Conservation (phyloP, 2,329 filamentous ascomycete genomes). For the Pseudogymnoascus sp. region DNA sequence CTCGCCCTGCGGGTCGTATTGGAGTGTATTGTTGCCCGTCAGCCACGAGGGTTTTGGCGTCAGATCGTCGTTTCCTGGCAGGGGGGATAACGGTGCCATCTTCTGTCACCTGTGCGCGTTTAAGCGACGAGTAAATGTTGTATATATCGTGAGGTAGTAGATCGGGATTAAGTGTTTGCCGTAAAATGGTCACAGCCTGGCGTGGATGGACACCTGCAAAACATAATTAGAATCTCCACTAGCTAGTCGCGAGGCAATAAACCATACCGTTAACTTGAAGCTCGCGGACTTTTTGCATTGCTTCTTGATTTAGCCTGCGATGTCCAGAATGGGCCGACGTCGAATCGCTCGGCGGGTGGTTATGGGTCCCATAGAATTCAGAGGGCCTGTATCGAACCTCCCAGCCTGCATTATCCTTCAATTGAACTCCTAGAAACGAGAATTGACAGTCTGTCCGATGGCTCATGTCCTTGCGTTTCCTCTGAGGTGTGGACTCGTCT, state of each 20-base stretch:
- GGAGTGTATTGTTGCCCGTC: background rate
- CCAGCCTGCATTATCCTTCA: constrained; percentile 9
- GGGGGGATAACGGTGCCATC: constrained; percentile 4
- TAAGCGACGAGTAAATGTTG: background rate
- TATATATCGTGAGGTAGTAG: background rate
- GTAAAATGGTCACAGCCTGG: background rate
- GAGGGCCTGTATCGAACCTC: constrained; percentile 7
- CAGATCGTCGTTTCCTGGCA: background rate
- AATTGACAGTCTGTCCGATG: constrained; percentile 7
- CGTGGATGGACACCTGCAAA: constrained; percentile 2
- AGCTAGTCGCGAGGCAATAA: background rate
- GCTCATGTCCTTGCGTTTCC: constrained; percentile 6
- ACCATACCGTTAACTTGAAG: constrained; percentile 9
- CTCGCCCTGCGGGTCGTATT: background rate
- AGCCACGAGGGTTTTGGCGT: constrained; percentile 1
- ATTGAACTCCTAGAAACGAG: constrained; percentile 6
- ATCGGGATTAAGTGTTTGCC: constrained; percentile 6
- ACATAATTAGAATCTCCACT: background rate
- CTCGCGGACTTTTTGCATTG: constrained; percentile 6
- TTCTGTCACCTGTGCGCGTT: background rate
- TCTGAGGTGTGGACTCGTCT: background rate
- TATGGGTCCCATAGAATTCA: constrained; percentile 2
- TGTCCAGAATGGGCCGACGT: constrained; percentile 7
- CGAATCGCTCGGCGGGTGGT: constrained; percentile 5
- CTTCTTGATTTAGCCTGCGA: constrained; percentile 6